Evolutionary conservation across 2,329 filamentous ascomycete species (phyloP).

Genomic region (Trichoderma pleuroti): DNA sequence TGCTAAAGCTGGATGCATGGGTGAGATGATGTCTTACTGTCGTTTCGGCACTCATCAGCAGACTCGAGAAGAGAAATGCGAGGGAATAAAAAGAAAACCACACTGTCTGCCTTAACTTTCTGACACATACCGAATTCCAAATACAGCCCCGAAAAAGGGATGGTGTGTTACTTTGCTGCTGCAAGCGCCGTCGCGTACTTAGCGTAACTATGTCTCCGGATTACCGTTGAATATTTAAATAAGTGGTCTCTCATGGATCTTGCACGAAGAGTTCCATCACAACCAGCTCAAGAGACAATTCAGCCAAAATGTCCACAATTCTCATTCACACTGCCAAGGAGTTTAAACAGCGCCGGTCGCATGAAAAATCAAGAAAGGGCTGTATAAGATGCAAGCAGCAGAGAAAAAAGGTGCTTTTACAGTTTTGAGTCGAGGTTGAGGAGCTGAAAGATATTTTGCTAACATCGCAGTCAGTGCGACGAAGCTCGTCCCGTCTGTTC

Average conservation of each 20-base stretch:
- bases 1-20: neutral
- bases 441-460: neutral
- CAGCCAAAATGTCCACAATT: neutral
- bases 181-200: neutral
- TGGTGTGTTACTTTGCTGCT: neutral
- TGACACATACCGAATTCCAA: neutral
- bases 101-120: neutral
- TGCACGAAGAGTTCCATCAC: neutral
- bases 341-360: conserved; percentile 9
- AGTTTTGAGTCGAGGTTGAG: neutral
- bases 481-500: neutral
- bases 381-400: conserved; percentile 9
- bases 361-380: conserved; percentile 9
- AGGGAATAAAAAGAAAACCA: neutral
- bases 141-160: neutral
- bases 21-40: neutral
- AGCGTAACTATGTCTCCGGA: neutral
- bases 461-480: neutral
- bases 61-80: neutral
- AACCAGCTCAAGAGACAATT: neutral
- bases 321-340: neutral
- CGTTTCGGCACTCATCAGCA: neutral
- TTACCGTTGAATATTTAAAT: neutral
- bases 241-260: neutral
- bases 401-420: neutral